Percentiles rank a stretch among this genome's conserved stretches.
phyloP scores from a whole-genome alignment of 2,329 filamentous ascomycete species.

The Alternaria postmessia region DNA sequence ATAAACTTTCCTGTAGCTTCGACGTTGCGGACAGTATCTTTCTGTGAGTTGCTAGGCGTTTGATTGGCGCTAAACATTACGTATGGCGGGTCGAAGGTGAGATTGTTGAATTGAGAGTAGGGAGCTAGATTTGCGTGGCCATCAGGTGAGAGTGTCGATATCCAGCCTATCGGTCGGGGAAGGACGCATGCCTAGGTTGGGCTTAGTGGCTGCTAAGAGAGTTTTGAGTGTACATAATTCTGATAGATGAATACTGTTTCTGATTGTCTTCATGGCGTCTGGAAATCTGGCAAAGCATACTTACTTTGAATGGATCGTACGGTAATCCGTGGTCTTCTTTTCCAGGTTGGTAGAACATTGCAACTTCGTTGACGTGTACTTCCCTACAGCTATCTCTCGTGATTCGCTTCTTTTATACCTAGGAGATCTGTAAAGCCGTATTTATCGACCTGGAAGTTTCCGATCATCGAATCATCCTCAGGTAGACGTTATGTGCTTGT shows the following conservation, averaged over 20 bases:
- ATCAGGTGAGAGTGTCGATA: constrained; percentile 61
- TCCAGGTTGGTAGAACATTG: constrained; percentile 64
- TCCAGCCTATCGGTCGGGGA: constrained; percentile 70
- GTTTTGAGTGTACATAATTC: not conserved
- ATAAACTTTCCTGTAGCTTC: constrained; percentile 65
- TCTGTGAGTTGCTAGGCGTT: constrained; percentile 56
- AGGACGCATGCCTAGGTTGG: constrained; percentile 61
- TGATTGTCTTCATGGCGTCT: not conserved
- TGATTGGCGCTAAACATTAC: constrained; percentile 70
- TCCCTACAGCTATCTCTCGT: not conserved
- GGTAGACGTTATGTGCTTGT: not conserved
- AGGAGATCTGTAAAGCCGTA: not conserved
- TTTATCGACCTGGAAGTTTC: not conserved
- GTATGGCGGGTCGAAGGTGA: constrained; percentile 69
- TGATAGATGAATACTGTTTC: not conserved
- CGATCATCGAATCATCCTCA: not conserved
- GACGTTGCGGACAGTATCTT: constrained; percentile 66
- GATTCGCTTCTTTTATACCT: not conserved
- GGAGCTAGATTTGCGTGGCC: constrained; percentile 66
- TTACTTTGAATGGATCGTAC: constrained; percentile 64
- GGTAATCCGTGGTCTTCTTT: constrained; percentile 62
- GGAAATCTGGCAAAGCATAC: not conserved
- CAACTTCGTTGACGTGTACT: not conserved
- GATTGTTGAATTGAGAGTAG: constrained; percentile 69
- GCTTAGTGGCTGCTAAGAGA: not conserved